Percentiles rank a stretch among this genome's conserved stretches.
These are phyloP conservation scores for Phaeotremella fagi DNA, from an alignment of 768 basidiomycete genomes.

Conservation along the genomic window DNA sequence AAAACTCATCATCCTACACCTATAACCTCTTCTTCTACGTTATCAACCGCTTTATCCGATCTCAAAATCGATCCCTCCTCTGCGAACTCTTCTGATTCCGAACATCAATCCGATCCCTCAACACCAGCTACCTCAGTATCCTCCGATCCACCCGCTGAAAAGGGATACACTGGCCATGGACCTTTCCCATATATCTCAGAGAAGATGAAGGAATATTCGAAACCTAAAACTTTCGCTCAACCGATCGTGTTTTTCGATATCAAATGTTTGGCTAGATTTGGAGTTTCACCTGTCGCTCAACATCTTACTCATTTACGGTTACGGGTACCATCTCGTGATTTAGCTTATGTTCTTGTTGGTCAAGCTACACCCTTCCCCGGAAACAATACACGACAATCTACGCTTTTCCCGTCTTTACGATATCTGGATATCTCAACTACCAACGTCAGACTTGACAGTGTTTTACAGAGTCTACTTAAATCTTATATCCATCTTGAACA, in stretches of 20 bases:
- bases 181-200: slow-evolving; percentile 47
- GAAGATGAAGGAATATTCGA: slow-evolving; percentile 29
- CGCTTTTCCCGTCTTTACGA: slow-evolving; percentile 54
- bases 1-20: too few species aligned
- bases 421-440: slow-evolving; percentile 73
- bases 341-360: slow-evolving; percentile 40
- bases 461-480: slow-evolving; percentile 52
- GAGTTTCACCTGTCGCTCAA: slow-evolving; percentile 51
- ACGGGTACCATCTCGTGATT: slow-evolving; percentile 60
- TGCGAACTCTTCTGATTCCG: slow-evolving; percentile 12
- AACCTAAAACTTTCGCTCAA: slow-evolving; percentile 58
- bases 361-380: slow-evolving; percentile 13
- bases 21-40: slow-evolving; percentile 19
- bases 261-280: slow-evolving; percentile 56
- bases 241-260: slow-evolving; percentile 75
- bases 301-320: slow-evolving; percentile 60
- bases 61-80: neutral
- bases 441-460: slow-evolving; percentile 50
- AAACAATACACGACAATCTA: too few species aligned
- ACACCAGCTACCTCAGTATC: slow-evolving; percentile 45
- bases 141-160: slow-evolving; percentile 21
- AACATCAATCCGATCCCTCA: slow-evolving; percentile 19
- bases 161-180: slow-evolving; percentile 43
- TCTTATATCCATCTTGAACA: slow-evolving; percentile 58
- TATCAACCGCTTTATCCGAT: slow-evolving; percentile 33